A percentile compares a stretch with the other conserved stretches of the same genome.
Evolutionary conservation across 768 basidiomycete genomes (phyloP).

Genomic region (Podaxis sp.): DNA sequence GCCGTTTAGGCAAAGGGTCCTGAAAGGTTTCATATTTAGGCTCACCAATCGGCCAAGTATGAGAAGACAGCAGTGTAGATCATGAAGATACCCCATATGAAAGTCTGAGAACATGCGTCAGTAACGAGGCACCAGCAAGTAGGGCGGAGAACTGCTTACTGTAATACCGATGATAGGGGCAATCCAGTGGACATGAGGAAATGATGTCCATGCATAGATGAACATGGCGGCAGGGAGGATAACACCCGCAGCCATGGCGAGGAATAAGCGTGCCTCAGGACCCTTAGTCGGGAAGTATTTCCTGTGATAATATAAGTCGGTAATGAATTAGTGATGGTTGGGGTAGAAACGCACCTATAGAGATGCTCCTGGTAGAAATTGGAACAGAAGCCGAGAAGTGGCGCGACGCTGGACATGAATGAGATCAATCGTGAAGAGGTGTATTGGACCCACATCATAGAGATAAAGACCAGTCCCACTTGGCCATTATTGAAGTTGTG

Average conservation of each 20-base stretch:
- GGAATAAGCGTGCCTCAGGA: constrained; percentile 53
- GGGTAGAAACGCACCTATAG: not conserved
- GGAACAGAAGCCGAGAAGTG: constrained; percentile 40
- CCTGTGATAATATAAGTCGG: constrained; percentile 16
- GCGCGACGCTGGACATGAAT: constrained; percentile 42
- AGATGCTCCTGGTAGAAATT: constrained; percentile 42
- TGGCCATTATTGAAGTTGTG: constrained; percentile 58
- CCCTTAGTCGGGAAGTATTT: constrained; percentile 25
- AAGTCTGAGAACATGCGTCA: constrained; percentile 31
- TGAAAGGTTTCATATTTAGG: not conserved
- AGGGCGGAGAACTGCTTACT: constrained; percentile 21
- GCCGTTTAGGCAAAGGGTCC: not conserved
- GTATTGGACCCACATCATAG: constrained; percentile 44
- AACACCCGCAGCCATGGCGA: constrained; percentile 45
- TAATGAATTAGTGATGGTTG: not conserved
- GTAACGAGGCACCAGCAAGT: not conserved
- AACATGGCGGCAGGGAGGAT: constrained; percentile 57
- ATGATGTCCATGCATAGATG: constrained; percentile 67
- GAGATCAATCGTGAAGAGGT: not conserved
- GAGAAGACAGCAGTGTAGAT: constrained; percentile 56
- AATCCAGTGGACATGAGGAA: constrained; percentile 52
- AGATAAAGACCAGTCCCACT: constrained; percentile 54
- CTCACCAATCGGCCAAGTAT: constrained; percentile 59
- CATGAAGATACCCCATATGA: constrained; percentile 44
- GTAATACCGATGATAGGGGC: constrained; percentile 47